Evolutionary conservation across 495 filamentous ascomycete genomes (phyloP).

Genomic region (Trichoderma asperelloides): DNA sequence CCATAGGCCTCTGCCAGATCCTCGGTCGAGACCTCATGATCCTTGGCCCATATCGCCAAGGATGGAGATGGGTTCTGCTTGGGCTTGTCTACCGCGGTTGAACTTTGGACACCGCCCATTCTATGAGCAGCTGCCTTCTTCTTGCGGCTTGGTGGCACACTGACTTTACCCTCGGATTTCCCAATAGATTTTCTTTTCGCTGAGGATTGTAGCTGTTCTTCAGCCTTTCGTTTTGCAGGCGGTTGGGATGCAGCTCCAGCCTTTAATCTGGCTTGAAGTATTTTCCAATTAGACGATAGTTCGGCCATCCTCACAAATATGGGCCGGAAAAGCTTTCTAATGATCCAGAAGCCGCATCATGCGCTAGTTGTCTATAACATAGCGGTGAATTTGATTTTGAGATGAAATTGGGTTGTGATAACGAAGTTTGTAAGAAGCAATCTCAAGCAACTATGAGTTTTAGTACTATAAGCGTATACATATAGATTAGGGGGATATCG

Average conservation of each 20-base stretch:
- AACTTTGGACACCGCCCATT: constrained; percentile 11
- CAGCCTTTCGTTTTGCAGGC: constrained; percentile 23
- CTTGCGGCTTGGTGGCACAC: background rate
- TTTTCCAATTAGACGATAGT: constrained; percentile 64
- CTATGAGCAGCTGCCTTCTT: constrained; percentile 15
- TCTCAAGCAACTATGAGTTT: background rate
- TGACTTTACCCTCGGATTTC: background rate
- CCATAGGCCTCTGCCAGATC: constrained; percentile 54
- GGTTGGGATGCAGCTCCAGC: constrained; percentile 36
- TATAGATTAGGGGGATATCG: background rate
- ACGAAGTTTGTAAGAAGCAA: background rate
- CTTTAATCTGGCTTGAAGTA: constrained; percentile 57
- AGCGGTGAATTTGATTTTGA: background rate
- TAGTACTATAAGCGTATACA: background rate
- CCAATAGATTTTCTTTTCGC: constrained; percentile 17
- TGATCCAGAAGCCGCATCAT: background rate
- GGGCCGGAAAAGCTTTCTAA: background rate
- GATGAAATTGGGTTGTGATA: background rate
- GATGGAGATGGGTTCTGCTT: constrained; percentile 26
- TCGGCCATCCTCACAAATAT: constrained; percentile 24
- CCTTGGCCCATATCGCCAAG: constrained; percentile 35
- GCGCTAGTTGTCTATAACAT: background rate
- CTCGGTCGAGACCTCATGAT: constrained; percentile 53
- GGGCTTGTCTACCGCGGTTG: constrained; percentile 21
- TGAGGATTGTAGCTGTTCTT: constrained; percentile 13